Evolutionary conservation across 2,329 filamentous ascomycete species (phyloP).

Genomic region (Hypoxylon sp.): DNA sequence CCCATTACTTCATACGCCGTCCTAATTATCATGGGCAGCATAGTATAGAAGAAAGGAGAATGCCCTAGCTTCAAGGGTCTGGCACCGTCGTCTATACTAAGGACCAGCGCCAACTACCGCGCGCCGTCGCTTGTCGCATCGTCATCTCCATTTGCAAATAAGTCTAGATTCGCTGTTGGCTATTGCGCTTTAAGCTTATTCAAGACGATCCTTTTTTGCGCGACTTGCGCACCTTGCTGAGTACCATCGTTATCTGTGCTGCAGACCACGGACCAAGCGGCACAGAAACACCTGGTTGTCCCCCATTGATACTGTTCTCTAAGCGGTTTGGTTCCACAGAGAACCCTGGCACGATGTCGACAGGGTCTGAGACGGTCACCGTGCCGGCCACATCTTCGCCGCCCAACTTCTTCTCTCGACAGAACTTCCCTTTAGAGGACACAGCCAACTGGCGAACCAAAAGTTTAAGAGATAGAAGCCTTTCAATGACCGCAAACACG

Average conservation of each 20-base stretch:
- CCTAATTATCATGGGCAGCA: conserved; percentile 16
- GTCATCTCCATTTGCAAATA: conserved; percentile 25
- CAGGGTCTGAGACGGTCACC: conserved; percentile 44
- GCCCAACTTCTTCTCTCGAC: conserved; percentile 50
- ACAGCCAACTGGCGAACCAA: conserved; percentile 51
- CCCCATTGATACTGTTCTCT: conserved; percentile 30
- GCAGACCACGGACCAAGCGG: conserved; percentile 16
- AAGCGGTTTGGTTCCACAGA: conserved; percentile 43
- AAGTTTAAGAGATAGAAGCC: conserved; percentile 54
- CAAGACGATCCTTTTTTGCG: conserved; percentile 28
- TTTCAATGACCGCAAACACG: conserved; percentile 48
- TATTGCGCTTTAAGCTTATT: conserved; percentile 40
- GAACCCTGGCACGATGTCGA: conserved; percentile 39
- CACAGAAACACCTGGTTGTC: conserved; percentile 28
- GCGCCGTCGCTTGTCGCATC: conserved; percentile 28
- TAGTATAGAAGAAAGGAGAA: conserved; percentile 18
- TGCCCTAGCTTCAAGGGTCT: conserved; percentile 5
- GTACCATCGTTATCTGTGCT: conserved; percentile 33
- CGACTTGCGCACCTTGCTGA: conserved; percentile 24
- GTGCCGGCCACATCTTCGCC: conserved; percentile 42
- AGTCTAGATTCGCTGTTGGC: conserved; percentile 29
- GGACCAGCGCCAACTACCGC: conserved; percentile 18
- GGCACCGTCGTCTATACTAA: conserved; percentile 26
- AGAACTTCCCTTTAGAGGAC: conserved; percentile 19
- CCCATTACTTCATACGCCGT: conserved; percentile 7